phyloP scores from a whole-genome alignment of 257 asterid species.

The Solanum arcanum region DNA sequence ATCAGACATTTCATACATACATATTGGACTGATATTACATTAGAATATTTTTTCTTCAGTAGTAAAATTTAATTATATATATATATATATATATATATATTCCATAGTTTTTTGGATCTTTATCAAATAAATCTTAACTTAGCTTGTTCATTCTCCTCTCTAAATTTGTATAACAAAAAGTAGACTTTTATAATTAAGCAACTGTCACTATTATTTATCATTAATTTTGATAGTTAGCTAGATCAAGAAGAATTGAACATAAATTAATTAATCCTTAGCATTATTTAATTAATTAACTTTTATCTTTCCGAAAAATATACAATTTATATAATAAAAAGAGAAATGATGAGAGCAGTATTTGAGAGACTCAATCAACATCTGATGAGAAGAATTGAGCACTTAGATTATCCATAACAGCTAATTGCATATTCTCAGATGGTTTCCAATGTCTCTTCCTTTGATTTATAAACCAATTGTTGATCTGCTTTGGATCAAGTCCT shows the following conservation, averaged over 20 bases:
- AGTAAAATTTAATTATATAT: too few species aligned
- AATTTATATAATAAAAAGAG: neutral
- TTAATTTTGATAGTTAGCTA: neutral
- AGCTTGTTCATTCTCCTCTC: too few species aligned
- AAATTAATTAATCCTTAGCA: neutral
- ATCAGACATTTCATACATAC: too few species aligned
- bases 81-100: too few species aligned
- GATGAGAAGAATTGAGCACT: conserved; percentile 44
- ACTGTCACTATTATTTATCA: neutral
- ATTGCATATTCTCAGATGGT: conserved; percentile 85
- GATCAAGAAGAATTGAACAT: neutral
- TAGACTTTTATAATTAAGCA: too few species aligned
- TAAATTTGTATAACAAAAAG: too few species aligned
- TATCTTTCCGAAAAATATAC: neutral
- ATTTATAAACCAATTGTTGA: conserved; percentile 92
- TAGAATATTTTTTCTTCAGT: too few species aligned
- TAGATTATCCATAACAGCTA: conserved; percentile 73
- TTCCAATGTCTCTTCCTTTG: conserved; percentile 97
- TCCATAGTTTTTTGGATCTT: too few species aligned
- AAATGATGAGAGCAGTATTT: neutral
- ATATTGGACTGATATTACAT: too few species aligned
- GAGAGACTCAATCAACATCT: conserved; percentile 24
- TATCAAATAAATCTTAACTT: too few species aligned
- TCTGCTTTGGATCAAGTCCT: conserved; percentile 88
- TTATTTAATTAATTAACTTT: neutral